Evolutionary conservation across 176 grass and related monocot genomes (phyloP).

Genomic region (Rhynchospora tenuis): DNA sequence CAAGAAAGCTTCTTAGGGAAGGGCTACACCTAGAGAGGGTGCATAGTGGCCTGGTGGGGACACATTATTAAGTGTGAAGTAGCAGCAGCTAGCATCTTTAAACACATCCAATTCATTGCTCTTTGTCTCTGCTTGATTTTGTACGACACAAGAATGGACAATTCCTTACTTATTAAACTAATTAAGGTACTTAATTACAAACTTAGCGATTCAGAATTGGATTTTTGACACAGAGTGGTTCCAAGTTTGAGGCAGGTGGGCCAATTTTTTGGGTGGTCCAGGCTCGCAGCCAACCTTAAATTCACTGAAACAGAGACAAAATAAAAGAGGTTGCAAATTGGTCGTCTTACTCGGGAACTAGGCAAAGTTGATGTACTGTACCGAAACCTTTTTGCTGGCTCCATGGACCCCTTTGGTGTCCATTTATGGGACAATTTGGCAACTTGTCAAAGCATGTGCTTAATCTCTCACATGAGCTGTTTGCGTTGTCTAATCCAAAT

Average conservation of each 20-base stretch:
- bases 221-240: not conserved
- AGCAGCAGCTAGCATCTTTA: not conserved
- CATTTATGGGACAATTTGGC: slow-evolving; percentile 5
- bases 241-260: not conserved
- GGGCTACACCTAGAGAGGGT: not conserved
- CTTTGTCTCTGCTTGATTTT: not conserved
- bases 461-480: slow-evolving; percentile 12
- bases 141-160: not conserved
- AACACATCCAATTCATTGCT: not conserved
- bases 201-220: no score
- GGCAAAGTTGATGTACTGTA: not conserved
- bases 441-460: slow-evolving; percentile 9
- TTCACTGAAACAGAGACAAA: slow-evolving; percentile 1
- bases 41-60: not conserved
- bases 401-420: not conserved
- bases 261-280: not conserved
- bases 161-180: not conserved
- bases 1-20: not conserved
- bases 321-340: not conserved
- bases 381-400: not conserved
- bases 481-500: not conserved
- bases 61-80: not conserved
- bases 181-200: no score
- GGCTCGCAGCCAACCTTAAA: not conserved
- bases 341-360: not conserved